Conservation (phyloP, 257 asterid species). For the Ballota nigra region DNA sequence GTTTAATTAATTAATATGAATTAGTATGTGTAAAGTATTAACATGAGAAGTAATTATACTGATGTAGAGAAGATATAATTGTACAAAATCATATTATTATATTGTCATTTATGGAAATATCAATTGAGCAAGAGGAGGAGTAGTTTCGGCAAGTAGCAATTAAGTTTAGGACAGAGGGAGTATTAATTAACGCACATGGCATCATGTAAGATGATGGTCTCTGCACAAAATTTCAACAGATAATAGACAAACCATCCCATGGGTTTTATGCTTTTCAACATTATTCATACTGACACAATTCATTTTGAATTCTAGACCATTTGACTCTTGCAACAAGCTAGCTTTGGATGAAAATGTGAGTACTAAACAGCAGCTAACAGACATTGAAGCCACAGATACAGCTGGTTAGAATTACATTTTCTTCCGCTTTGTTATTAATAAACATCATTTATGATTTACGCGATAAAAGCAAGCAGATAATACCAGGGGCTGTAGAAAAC, state of each 20-base stretch:
- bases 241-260: background rate
- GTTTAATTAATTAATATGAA: too few relatives aligned
- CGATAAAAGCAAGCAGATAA: background rate
- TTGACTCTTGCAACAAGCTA: background rate
- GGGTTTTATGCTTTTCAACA: background rate
- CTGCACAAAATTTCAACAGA: background rate
- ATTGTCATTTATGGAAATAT: too few relatives aligned
- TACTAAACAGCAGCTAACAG: background rate
- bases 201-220: background rate
- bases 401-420: background rate
- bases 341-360: background rate
- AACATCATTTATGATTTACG: background rate
- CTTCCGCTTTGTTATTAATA: background rate
- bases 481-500: background rate
- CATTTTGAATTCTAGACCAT: background rate
- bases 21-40: too few relatives aligned
- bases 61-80: too few relatives aligned
- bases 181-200: background rate
- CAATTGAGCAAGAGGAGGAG: too few relatives aligned
- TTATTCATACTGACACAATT: background rate
- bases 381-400: conserved; percentile 3
- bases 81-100: too few relatives aligned
- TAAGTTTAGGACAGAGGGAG: too few relatives aligned
- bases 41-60: too few relatives aligned
- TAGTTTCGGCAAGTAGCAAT: too few relatives aligned